These are phyloP conservation scores for Encephalitozoon hellem DNA, from an alignment of 371 early-diverging fungal species.

Conservation along the genomic window DNA sequence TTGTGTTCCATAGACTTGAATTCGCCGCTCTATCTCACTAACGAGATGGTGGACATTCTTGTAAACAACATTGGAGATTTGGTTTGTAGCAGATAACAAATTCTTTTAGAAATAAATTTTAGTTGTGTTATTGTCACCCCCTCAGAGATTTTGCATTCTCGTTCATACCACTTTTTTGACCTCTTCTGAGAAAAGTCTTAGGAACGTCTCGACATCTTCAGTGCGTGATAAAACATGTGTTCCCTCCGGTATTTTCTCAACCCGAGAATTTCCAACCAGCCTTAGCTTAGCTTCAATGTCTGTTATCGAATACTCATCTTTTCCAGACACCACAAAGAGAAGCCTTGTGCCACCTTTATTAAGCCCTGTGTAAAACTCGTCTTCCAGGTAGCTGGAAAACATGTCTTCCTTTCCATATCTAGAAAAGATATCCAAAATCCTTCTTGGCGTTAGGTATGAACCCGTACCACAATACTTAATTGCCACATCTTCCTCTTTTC, in stretches of 20 bases:
- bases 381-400: conserved; percentile 44
- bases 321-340: conserved; percentile 40
- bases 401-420: conserved; percentile 53
- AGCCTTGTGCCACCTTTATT: conserved; percentile 24
- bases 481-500: conserved; percentile 12
- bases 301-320: conserved; percentile 45
- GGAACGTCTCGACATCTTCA: conserved; percentile 1
- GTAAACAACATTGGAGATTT: background rate
- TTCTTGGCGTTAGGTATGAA: conserved; percentile 10
- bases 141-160: no score
- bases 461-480: conserved; percentile 2
- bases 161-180: background rate
- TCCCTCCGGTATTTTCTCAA: conserved; percentile 21
- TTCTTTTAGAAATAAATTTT: background rate
- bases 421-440: conserved; percentile 40
- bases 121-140: background rate
- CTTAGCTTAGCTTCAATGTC: conserved; percentile 14
- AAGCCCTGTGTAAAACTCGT: conserved; percentile 12
- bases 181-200: conserved; percentile 1
- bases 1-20: background rate
- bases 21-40: background rate
- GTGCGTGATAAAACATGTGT: conserved; percentile 23
- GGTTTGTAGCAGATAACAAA: background rate
- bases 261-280: conserved; percentile 10
- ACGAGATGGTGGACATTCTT: background rate